A percentile compares a stretch with the other conserved stretches of the same genome.
phyloP scores from a whole-genome alignment of 306 rosid species.

The Castanospermum australe region DNA sequence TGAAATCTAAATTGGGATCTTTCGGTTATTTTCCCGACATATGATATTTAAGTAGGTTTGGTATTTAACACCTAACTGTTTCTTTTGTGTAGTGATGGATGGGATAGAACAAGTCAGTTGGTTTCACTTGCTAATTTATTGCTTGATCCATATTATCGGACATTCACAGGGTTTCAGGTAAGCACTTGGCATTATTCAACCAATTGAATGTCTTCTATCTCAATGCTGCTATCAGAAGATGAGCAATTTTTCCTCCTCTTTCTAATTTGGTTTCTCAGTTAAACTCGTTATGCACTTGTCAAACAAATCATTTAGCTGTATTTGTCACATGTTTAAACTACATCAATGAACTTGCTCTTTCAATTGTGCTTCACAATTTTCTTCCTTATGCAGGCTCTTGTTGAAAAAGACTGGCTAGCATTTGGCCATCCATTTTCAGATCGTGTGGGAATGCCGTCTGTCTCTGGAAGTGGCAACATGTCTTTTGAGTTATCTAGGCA shows the following conservation, averaged over 20 bases:
- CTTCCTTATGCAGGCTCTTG: constrained; percentile 65
- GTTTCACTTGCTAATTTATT: constrained; percentile 87
- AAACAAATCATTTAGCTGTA: constrained; percentile 9
- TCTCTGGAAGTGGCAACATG: constrained; percentile 54
- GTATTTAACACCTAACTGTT: constrained; percentile 10
- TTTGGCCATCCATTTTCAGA: constrained; percentile 97
- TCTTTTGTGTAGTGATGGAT: constrained; percentile 77
- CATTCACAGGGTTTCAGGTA: constrained; percentile 94
- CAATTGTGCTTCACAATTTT: constrained; percentile 15
- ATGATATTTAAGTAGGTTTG: not conserved
- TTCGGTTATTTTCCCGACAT: not conserved
- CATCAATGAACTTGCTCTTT: constrained; percentile 3
- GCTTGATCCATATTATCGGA: constrained; percentile 96
- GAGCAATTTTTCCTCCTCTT: not conserved
- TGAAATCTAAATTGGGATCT: constrained; percentile 7
- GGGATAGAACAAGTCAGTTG: constrained; percentile 98
- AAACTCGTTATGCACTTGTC: constrained; percentile 8
- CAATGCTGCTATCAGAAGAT: not conserved
- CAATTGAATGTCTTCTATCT: constrained; percentile 15
- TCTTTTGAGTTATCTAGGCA: constrained; percentile 83
- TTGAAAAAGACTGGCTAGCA: constrained; percentile 98
- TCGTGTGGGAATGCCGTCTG: constrained; percentile 68
- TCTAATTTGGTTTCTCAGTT: not conserved
- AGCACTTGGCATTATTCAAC: constrained; percentile 19
- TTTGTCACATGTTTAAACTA: constrained; percentile 3